A percentile compares a stretch with the other conserved stretches of the same genome.
Evolutionary conservation across 768 basidiomycete species (phyloP).

Genomic region (Leccinum aurantiacum): DNA sequence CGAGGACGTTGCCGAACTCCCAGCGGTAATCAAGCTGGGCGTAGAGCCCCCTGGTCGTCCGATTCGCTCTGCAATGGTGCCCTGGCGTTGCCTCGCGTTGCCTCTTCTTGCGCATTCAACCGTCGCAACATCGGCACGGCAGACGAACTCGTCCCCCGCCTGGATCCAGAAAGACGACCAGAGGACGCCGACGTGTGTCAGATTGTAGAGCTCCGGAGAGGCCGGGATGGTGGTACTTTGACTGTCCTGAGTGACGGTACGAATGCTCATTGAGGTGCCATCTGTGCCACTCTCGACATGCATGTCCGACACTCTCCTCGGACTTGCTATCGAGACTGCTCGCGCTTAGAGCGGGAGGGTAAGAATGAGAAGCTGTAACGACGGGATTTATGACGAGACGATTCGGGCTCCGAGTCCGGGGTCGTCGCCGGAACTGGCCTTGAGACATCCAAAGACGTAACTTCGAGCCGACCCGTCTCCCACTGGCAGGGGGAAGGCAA

Average conservation of each 20-base stretch:
- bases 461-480: background rate
- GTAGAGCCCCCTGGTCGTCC: slow-evolving; percentile 15
- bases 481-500: too few relatives aligned
- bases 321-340: background rate
- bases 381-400: slow-evolving; percentile 12
- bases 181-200: slow-evolving; percentile 12
- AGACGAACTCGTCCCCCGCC: slow-evolving; percentile 2
- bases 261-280: slow-evolving; percentile 22
- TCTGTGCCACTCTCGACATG: slow-evolving; percentile 16
- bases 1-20: slow-evolving; percentile 19
- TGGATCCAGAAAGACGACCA: background rate
- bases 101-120: slow-evolving; percentile 15
- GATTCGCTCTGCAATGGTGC: background rate
- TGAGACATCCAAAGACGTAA: background rate
- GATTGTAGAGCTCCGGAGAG: slow-evolving; percentile 6
- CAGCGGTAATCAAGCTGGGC: slow-evolving; percentile 23
- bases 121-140: slow-evolving; percentile 21
- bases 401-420: background rate
- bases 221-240: slow-evolving; percentile 18
- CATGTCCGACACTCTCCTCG: background rate
- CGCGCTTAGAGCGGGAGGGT: slow-evolving; percentile 18
- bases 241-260: slow-evolving; percentile 21
- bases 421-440: background rate
- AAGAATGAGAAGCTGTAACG: slow-evolving; percentile 29
- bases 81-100: background rate